A percentile compares a stretch with the other conserved stretches of the same genome.
phyloP scores from a whole-genome alignment of 176 grass and related monocot genomes.

The Puccinellia tenuiflora region DNA sequence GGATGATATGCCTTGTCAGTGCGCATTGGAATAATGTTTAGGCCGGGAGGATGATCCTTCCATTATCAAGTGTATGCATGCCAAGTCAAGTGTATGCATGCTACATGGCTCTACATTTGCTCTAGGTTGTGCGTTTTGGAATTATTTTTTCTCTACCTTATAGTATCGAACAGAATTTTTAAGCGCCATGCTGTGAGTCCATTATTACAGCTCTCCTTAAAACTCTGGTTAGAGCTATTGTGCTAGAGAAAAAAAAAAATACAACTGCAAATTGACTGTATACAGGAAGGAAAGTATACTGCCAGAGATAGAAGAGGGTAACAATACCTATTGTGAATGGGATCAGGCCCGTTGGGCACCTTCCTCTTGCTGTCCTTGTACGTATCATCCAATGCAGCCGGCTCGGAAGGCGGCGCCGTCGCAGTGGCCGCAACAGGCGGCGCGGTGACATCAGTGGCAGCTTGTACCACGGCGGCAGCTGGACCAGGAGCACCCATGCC shows the following conservation, averaged over 20 bases:
- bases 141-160: neutral
- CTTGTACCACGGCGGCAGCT: neutral
- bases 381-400: neutral
- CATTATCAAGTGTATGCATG: neutral
- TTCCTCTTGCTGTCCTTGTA: conserved; percentile 58
- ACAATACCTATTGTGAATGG: conserved; percentile 78
- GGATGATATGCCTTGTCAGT: neutral
- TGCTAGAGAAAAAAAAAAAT: neutral
- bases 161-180: neutral
- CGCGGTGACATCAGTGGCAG: neutral
- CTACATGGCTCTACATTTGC: neutral
- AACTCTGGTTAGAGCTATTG: neutral
- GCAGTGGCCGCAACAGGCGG: neutral
- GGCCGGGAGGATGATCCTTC: neutral
- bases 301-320: neutral
- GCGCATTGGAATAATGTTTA: neutral
- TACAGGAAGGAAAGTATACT: neutral
- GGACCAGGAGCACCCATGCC: neutral
- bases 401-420: neutral
- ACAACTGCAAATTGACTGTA: neutral
- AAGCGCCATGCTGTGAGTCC: neutral
- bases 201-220: neutral
- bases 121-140: neutral
- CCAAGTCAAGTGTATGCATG: neutral
- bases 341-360: conserved; percentile 85